Conservation (phyloP, 2,329 filamentous ascomycete species). For the Thermochaetoides dissita region DNA sequence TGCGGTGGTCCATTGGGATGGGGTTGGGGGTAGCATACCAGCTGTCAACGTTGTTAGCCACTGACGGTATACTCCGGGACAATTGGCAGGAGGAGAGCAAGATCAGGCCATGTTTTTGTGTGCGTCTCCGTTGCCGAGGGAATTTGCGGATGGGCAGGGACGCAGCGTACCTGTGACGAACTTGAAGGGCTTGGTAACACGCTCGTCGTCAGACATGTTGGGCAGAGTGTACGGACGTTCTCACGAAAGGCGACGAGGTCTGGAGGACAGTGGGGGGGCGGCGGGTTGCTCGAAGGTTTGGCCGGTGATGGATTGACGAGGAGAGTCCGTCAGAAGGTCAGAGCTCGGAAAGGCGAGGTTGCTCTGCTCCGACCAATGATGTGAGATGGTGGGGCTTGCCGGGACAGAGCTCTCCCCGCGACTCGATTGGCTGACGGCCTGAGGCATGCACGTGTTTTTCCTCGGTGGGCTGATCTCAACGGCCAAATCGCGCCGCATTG, state of each 20-base stretch:
- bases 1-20: no score
- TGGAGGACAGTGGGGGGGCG: conserved; percentile 23
- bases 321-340: conserved; percentile 12
- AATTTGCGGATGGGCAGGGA: conserved; percentile 18
- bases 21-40: conserved; percentile 12
- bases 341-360: conserved; percentile 11
- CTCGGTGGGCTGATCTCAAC: conserved; percentile 12
- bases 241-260: conserved; percentile 17
- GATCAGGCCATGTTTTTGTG: conserved; percentile 18
- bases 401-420: neutral
- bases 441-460: conserved; percentile 4
- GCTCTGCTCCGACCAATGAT: conserved; percentile 5
- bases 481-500: conserved; percentile 3
- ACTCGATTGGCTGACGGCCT: conserved; percentile 7
- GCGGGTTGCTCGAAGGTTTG: conserved; percentile 10
- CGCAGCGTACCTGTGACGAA: conserved; percentile 85
- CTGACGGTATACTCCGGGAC: neutral
- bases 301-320: conserved; percentile 18
- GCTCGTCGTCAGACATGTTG: conserved; percentile 87
- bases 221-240: conserved; percentile 23
- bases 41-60: conserved; percentile 15
- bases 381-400: conserved; percentile 11
- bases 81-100: neutral
- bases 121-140: conserved; percentile 10
- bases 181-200: conserved; percentile 98